Conservation (phyloP, 768 basidiomycete species). For the Lyophyllum shimeji region DNA sequence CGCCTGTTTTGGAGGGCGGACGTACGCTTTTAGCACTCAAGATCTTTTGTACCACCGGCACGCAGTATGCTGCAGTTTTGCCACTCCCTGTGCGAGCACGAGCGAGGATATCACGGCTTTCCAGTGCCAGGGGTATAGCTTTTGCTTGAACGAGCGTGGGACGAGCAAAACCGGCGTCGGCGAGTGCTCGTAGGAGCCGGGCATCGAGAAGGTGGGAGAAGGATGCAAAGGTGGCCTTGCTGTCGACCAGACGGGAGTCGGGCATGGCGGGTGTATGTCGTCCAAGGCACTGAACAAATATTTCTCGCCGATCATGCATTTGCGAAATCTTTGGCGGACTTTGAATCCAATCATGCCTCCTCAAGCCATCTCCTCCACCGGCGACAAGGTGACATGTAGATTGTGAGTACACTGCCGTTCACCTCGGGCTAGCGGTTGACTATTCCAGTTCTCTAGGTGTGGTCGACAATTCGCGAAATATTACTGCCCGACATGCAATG, state of each 20-base stretch:
- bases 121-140: conserved; percentile 89
- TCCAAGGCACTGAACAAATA: too few species aligned
- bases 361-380: conserved; percentile 6
- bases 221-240: conserved; percentile 48
- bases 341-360: conserved; percentile 19
- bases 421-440: background rate
- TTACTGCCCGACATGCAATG: conserved; percentile 79
- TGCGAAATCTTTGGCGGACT: conserved; percentile 24
- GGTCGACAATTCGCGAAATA: conserved; percentile 75
- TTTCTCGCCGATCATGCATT: background rate
- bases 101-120: conserved; percentile 88
- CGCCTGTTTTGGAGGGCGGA: conserved; percentile 10
- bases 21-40: conserved; percentile 76
- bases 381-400: conserved; percentile 37
- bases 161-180: conserved; percentile 84
- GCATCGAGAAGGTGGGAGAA: conserved; percentile 83
- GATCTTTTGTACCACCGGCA: conserved; percentile 89
- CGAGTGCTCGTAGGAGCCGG: conserved; percentile 84
- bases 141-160: conserved; percentile 93
- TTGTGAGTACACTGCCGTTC: conserved; percentile 34
- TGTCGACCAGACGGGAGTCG: conserved; percentile 46
- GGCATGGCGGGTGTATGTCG: conserved; percentile 31
- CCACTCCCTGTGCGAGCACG: conserved; percentile 95
- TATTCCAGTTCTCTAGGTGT: conserved; percentile 47
- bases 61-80: conserved; percentile 94